phyloP scores from a whole-genome alignment of 139 green algal genomes.

The Micractinium conductrix region DNA sequence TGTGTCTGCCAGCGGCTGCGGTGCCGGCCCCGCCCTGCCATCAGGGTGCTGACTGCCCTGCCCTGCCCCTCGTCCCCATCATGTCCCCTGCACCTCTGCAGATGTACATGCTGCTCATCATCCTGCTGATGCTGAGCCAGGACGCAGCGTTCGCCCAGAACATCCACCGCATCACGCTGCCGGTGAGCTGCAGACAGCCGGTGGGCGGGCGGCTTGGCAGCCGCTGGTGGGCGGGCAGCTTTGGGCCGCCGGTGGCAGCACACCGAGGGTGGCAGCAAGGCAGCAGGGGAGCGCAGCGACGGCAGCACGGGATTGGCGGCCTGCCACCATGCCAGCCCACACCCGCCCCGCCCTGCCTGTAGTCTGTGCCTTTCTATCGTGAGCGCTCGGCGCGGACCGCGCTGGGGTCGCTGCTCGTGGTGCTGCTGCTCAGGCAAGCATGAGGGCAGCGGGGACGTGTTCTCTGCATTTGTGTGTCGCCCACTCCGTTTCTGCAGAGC shows the following conservation, averaged over 20 bases:
- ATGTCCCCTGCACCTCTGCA: constrained; percentile 26
- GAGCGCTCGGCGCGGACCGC: constrained; percentile 72
- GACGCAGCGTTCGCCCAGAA: constrained; percentile 79
- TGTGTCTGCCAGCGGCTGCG: too few relatives aligned
- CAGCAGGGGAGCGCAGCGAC: too few relatives aligned
- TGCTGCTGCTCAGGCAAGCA: constrained; percentile 80
- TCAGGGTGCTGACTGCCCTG: too few relatives aligned
- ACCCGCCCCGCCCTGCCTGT: neutral
- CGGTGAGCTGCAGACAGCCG: neutral
- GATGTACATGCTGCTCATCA: constrained; percentile 86
- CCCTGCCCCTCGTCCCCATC: neutral
- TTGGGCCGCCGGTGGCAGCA: too few relatives aligned
- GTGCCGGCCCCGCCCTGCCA: too few relatives aligned
- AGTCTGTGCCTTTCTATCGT: constrained; percentile 77
- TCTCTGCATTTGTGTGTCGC: too few relatives aligned
- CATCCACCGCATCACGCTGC: constrained; percentile 71
- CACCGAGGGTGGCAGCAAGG: too few relatives aligned
- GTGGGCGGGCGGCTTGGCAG: neutral
- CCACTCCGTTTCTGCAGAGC: neutral
- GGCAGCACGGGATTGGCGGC: too few relatives aligned
- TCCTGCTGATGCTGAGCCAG: constrained; percentile 89
- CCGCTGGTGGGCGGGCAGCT: neutral
- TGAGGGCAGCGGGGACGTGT: constrained; percentile 19
- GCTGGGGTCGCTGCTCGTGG: constrained; percentile 78
- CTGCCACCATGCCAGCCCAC: neutral